phyloP scores from a whole-genome alignment of 768 basidiomycete genomes.

The Trametes meyenii region DNA sequence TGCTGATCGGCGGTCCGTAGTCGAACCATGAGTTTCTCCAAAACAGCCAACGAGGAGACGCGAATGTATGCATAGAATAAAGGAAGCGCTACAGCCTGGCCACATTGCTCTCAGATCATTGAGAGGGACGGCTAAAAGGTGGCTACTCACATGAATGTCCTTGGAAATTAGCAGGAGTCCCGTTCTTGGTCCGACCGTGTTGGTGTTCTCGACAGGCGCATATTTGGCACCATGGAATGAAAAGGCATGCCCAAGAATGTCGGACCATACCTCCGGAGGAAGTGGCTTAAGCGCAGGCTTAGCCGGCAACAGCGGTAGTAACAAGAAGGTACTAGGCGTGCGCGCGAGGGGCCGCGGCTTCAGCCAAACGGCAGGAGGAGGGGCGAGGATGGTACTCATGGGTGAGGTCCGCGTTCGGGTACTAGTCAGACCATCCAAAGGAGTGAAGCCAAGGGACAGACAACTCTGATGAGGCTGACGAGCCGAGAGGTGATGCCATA shows the following conservation, averaged over 20 bases:
- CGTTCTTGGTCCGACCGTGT: constrained; percentile 26
- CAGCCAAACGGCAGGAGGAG: constrained; percentile 45
- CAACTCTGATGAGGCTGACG: not conserved
- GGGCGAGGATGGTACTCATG: constrained; percentile 5
- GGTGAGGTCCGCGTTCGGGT: not conserved
- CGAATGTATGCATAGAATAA: constrained; percentile 62
- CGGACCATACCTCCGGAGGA: constrained; percentile 73
- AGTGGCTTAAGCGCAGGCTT: constrained; percentile 54
- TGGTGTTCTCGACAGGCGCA: constrained; percentile 7
- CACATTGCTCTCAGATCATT: not conserved
- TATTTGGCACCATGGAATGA: constrained; percentile 17
- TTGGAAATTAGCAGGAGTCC: constrained; percentile 31
- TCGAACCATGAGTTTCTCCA: constrained; percentile 61
- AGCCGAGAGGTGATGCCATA: not conserved
- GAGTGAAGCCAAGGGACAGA: not conserved
- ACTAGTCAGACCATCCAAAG: not conserved
- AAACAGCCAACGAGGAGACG: constrained; percentile 44
- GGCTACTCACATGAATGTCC: constrained; percentile 22
- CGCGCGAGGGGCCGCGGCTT: constrained; percentile 69
- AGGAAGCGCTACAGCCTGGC: constrained; percentile 66
- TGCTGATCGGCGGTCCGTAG: constrained; percentile 67
- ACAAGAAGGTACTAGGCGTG: constrained; percentile 57
- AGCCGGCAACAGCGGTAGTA: constrained; percentile 69
- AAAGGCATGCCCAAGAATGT: constrained; percentile 51
- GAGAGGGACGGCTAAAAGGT: not conserved